A percentile compares a stretch with the other conserved stretches of the same genome.
Evolutionary conservation across 225 moss, liverwort and hornwort species (phyloP).

Genomic region (Bryoerythrophyllum caledonicum): DNA sequence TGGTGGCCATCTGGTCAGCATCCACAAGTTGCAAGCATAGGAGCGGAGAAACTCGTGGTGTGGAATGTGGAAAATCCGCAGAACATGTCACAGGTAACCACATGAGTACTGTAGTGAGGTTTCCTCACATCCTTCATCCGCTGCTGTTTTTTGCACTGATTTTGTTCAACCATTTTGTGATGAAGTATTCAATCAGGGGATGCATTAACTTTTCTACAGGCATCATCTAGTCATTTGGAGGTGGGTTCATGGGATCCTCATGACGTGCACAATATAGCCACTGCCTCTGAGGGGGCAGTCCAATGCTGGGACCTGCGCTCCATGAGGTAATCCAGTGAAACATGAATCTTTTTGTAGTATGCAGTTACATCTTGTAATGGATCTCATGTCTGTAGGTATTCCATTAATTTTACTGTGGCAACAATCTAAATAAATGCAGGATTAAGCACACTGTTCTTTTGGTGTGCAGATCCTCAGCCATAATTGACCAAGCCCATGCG

Average conservation of each 20-base stretch:
- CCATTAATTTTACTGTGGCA: not conserved
- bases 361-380: too few species aligned
- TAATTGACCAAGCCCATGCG: slow-evolving; percentile 81
- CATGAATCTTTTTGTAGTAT: not conserved
- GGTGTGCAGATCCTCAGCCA: slow-evolving; percentile 62
- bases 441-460: not conserved
- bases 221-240: slow-evolving; percentile 64
- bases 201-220: slow-evolving; percentile 11
- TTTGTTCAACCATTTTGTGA: too few species aligned
- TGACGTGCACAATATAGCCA: slow-evolving; percentile 70
- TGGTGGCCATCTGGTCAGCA: slow-evolving; percentile 93
- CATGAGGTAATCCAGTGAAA: slow-evolving; percentile 55
- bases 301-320: slow-evolving; percentile 88
- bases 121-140: not conserved
- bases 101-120: not conserved
- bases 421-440: not conserved
- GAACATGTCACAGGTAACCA: slow-evolving; percentile 59
- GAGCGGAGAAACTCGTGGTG: slow-evolving; percentile 63
- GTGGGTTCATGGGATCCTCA: slow-evolving; percentile 88
- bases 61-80: slow-evolving; percentile 72
- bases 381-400: not conserved
- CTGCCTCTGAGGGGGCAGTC: slow-evolving; percentile 70
- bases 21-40: slow-evolving; percentile 71
- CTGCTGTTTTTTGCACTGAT: not conserved
- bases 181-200: not conserved